phyloP scores from a whole-genome alignment of 768 basidiomycete species.

The button mushroom (Agaricus bisporus) region DNA sequence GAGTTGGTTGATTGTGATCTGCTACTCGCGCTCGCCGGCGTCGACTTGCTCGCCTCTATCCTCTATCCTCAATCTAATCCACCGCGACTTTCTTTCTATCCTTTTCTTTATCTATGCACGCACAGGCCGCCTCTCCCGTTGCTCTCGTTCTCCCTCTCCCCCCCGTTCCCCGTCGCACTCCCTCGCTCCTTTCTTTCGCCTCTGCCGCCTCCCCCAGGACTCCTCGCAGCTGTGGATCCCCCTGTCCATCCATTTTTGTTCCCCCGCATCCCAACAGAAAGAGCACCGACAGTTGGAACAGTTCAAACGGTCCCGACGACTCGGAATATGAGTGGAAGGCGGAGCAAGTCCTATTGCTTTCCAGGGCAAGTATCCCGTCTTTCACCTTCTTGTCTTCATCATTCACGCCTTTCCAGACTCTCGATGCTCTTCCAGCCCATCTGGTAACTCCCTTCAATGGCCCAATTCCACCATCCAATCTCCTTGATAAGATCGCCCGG shows the following conservation, averaged over 20 bases:
- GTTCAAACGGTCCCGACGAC: slow-evolving; percentile 60
- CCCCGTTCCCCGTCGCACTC: slow-evolving; percentile 41
- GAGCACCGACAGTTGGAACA: slow-evolving; percentile 83
- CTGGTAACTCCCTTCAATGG: slow-evolving; percentile 87
- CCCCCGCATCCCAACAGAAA: slow-evolving; percentile 47
- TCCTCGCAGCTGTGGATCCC: slow-evolving; percentile 51
- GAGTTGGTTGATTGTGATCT: neutral
- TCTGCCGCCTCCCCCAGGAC: slow-evolving; percentile 48
- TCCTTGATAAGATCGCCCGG: slow-evolving; percentile 82
- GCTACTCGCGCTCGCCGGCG: slow-evolving; percentile 10
- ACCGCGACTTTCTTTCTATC: slow-evolving; percentile 23
- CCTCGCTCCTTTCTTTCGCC: slow-evolving; percentile 42
- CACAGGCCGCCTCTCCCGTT: slow-evolving; percentile 46
- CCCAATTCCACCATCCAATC: slow-evolving; percentile 75
- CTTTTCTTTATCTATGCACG: slow-evolving; percentile 37
- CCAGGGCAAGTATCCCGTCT: slow-evolving; percentile 42
- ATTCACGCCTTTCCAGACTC: slow-evolving; percentile 42
- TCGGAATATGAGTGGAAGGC: slow-evolving; percentile 67
- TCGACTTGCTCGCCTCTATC: slow-evolving; percentile 11
- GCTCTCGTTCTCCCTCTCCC: slow-evolving; percentile 61
- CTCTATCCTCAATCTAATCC: slow-evolving; percentile 15
- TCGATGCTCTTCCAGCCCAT: slow-evolving; percentile 77
- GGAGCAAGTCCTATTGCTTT: slow-evolving; percentile 63
- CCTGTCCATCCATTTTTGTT: slow-evolving; percentile 50
- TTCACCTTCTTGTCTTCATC: slow-evolving; percentile 10